Percentiles rank a stretch among this genome's conserved stretches.
These are phyloP conservation scores for Fibroporia radiculosa DNA, from an alignment of 768 basidiomycete genomes.

Conservation along the genomic window DNA sequence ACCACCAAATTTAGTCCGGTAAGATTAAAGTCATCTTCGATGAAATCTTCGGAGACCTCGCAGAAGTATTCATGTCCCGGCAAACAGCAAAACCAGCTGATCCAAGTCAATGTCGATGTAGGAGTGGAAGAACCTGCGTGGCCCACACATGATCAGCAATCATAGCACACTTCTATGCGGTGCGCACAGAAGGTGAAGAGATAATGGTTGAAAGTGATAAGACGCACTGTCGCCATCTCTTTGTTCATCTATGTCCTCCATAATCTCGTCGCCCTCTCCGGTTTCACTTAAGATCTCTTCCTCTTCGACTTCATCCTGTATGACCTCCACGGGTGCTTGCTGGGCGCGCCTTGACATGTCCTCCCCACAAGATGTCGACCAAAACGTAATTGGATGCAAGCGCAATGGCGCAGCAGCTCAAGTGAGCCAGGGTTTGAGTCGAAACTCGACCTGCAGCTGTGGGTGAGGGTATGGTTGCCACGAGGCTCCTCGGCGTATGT, in stretches of 20 bases:
- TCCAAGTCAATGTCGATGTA: conserved; percentile 90
- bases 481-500: conserved; percentile 6
- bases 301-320: conserved; percentile 34
- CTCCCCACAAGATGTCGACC: not conserved
- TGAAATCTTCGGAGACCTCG: conserved; percentile 97
- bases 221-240: conserved; percentile 76
- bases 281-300: conserved; percentile 55
- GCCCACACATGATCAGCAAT: conserved; percentile 5
- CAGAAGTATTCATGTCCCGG: conserved; percentile 98
- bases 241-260: conserved; percentile 64
- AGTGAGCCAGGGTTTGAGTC: conserved; percentile 2
- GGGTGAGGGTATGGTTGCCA: conserved; percentile 17
- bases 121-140: conserved; percentile 76
- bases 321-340: conserved; percentile 7
- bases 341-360: conserved; percentile 15
- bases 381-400: not conserved
- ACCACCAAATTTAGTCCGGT: conserved; percentile 94
- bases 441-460: no score
- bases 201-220: conserved; percentile 6
- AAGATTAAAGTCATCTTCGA: conserved; percentile 98
- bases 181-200: conserved; percentile 11
- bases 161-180: not conserved
- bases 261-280: conserved; percentile 66
- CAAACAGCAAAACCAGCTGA: conserved; percentile 92
- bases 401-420: not conserved